Percentiles rank a stretch among this genome's conserved stretches.
Conservation (phyloP, 1,284 basidiomycete species). For the Trichosporon asahii region DNA sequence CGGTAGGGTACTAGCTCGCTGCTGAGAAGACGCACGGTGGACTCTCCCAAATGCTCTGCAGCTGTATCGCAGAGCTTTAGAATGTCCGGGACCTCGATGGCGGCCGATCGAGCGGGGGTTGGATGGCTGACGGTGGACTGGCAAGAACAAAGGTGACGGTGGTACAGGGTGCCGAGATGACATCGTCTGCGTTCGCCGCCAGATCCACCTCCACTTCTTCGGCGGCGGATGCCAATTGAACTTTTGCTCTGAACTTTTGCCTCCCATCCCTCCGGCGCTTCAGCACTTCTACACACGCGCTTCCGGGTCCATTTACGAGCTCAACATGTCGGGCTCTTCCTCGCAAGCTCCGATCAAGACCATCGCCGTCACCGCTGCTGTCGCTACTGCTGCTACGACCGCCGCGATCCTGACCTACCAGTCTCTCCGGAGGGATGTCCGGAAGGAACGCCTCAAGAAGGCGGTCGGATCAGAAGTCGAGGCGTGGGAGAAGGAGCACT, state of each 20-base stretch:
- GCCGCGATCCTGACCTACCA: slow-evolving; percentile 49
- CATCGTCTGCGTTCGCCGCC: not conserved
- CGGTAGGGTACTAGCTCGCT: not conserved
- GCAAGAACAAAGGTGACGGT: slow-evolving; percentile 3
- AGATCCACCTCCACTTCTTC: slow-evolving; percentile 8
- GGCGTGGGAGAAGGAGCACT: slow-evolving; percentile 37
- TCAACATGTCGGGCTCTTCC: not conserved
- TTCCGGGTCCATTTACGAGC: not conserved
- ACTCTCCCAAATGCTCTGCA: not conserved
- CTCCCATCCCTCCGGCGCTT: not conserved
- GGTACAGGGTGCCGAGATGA: not conserved
- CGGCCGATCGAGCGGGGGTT: not conserved
- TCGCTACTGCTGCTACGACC: slow-evolving; percentile 44
- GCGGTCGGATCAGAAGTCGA: slow-evolving; percentile 50
- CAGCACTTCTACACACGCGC: not conserved
- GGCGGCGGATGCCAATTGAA: not conserved
- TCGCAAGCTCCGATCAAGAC: slow-evolving; percentile 23
- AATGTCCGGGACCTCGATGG: not conserved
- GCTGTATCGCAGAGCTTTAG: not conserved
- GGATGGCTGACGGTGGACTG: not conserved
- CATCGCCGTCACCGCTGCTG: slow-evolving; percentile 44
- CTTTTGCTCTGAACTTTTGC: slow-evolving; percentile 3
- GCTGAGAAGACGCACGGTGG: not conserved
- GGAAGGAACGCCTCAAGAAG: slow-evolving; percentile 46
- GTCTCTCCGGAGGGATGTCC: slow-evolving; percentile 43